phyloP scores from a whole-genome alignment of 2,329 filamentous ascomycete genomes.

The Chaetomiaceae sp. region DNA sequence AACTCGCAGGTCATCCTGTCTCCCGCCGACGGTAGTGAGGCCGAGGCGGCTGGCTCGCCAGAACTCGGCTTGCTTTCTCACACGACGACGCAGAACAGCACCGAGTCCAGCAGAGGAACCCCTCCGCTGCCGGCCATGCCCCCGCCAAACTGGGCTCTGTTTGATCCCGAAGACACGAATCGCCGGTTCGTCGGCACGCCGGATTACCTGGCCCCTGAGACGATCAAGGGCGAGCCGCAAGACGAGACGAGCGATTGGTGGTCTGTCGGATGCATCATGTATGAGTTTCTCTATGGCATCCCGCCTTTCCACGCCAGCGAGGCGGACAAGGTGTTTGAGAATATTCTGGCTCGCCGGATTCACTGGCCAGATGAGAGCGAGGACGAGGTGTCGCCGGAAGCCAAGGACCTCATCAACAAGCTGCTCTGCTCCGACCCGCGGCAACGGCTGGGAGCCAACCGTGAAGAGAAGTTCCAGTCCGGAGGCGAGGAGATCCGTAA shows the following conservation, averaged over 20 bases:
- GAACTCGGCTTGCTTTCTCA: slow-evolving; percentile 66
- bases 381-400: slow-evolving; percentile 75
- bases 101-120: slow-evolving; percentile 52
- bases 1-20: slow-evolving; percentile 47
- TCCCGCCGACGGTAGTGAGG: slow-evolving; percentile 71
- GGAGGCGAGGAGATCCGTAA: slow-evolving; percentile 88
- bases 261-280: slow-evolving; percentile 97
- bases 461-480: slow-evolving; percentile 72
- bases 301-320: slow-evolving; percentile 90
- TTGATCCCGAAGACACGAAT: slow-evolving; percentile 90
- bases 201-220: slow-evolving; percentile 95
- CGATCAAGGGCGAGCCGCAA: slow-evolving; percentile 89
- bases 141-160: slow-evolving; percentile 87
- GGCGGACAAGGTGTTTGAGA: slow-evolving; percentile 93
- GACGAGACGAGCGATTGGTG: slow-evolving; percentile 99
- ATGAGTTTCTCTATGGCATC: slow-evolving; percentile 89
- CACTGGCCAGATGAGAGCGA: slow-evolving; percentile 87
- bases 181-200: slow-evolving; percentile 94
- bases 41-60: slow-evolving; percentile 68
- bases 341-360: slow-evolving; percentile 84
- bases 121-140: slow-evolving; percentile 67
- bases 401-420: slow-evolving; percentile 90
- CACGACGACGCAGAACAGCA: slow-evolving; percentile 36
- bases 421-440: slow-evolving; percentile 80
- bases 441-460: slow-evolving; percentile 79